phyloP scores from a whole-genome alignment of 371 early-diverging fungal species.

The Mucor circinelloides region DNA sequence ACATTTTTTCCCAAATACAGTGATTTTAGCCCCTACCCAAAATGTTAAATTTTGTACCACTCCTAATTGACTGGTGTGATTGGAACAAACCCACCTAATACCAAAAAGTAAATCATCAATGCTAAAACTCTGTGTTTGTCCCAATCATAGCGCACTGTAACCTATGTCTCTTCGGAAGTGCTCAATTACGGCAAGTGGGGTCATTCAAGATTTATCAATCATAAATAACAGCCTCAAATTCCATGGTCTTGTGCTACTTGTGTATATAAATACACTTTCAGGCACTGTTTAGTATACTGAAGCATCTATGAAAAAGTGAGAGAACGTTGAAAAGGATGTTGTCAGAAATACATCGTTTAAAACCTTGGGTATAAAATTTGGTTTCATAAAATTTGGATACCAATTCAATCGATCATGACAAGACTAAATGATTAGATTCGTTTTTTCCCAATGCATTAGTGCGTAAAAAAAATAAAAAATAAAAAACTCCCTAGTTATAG shows the following conservation, averaged over 20 bases:
- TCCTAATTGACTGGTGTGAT: neutral
- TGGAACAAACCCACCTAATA: neutral
- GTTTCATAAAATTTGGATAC: neutral
- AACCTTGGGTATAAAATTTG: too few species aligned
- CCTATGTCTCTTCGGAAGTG: neutral
- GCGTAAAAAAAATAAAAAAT: too few species aligned
- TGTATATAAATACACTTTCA: too few species aligned
- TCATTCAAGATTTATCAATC: neutral
- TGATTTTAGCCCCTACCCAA: neutral
- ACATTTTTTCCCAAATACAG: neutral
- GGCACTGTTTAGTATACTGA: too few species aligned
- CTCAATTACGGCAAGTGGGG: slow-evolving; percentile 5
- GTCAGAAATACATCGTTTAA: neutral
- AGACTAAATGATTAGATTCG: neutral
- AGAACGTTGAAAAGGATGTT: neutral
- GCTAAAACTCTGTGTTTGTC: neutral
- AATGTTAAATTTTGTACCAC: neutral
- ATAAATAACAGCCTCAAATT: neutral
- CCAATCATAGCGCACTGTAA: neutral
- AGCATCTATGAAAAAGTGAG: neutral
- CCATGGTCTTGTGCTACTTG: neutral
- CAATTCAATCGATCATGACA: neutral
- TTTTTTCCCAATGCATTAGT: neutral
- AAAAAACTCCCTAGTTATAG: neutral
- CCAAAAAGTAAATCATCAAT: slow-evolving; percentile 4